phyloP scores from a whole-genome alignment of 306 rosid genomes.

The Begonia loranthoides region DNA sequence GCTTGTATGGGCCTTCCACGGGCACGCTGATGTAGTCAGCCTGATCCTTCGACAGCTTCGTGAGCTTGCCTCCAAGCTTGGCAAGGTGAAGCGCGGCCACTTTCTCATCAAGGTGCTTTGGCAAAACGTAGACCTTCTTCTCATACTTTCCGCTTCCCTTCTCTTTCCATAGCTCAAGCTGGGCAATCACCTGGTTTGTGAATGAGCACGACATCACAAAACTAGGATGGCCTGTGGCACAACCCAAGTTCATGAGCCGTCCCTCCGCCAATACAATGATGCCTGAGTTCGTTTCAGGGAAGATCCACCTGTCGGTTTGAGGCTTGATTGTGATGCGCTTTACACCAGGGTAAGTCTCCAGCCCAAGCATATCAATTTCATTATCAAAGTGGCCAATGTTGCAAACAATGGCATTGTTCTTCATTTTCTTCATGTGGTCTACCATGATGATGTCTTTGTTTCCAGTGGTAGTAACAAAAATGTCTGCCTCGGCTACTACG shows the following conservation, averaged over 20 bases:
- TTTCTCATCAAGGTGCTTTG: conserved; percentile 96
- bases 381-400: conserved; percentile 99
- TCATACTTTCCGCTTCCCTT: conserved; percentile 59
- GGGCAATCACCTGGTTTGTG: conserved; percentile 97
- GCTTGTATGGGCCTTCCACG: conserved; percentile 93
- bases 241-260: conserved; percentile 95
- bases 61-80: conserved; percentile 89
- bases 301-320: conserved; percentile 95
- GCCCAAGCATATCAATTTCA: conserved; percentile 76
- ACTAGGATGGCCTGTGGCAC: conserved; percentile 99
- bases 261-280: conserved; percentile 91
- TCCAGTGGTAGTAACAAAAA: conserved; percentile 92
- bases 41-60: conserved; percentile 71
- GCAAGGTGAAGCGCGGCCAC: conserved; percentile 91
- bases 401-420: conserved; percentile 96
- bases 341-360: conserved; percentile 75
- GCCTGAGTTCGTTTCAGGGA: conserved; percentile 60
- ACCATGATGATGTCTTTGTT: conserved; percentile 97
- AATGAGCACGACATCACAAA: conserved; percentile 99
- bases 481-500: conserved; percentile 52
- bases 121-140: conserved; percentile 89
- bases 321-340: conserved; percentile 91
- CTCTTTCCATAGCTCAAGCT: conserved; percentile 94
- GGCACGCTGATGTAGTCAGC: conserved; percentile 90
- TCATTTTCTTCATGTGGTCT: conserved; percentile 77